Base-by-base conservation (phyloP, 106 monocot species). In the Posidonia australis region DNA sequence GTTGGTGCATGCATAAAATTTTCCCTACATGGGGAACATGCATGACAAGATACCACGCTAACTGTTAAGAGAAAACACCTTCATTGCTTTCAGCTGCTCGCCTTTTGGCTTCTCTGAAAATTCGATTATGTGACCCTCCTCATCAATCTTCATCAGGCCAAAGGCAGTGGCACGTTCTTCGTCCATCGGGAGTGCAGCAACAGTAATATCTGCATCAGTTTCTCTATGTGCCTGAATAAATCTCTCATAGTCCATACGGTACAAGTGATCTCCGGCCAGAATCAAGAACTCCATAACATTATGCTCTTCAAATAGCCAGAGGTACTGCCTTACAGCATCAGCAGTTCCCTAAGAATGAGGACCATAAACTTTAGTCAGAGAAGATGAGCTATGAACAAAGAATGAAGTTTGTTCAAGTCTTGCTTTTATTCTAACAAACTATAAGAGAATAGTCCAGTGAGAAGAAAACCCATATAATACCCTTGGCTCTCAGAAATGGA, bases 171-270 rank as follows among this genome's bases (percentile, higher is more conserved):
- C 96, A 45, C 90, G 81, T 21, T 78, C 62, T 67, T 96, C 96
- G 71, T 96, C 96, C 96, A 96, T 81, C 12, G 96, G 96, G 28
- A 96, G 64, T 13, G 96, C 86, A 72, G 96, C 84, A 10, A 96
- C 96, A 62, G 96, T 96, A 13, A 96, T 96, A 70, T 96, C 96
- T 25, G 96, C 96, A 73, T 96, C 67, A 6, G 87, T 87, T 63
- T 96, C 96, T 71, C 96, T 83, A 55, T 96, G 96, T 16, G 96
- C 96, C 71, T 96, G 90, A 54, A 96, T 87, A 59, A 93, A 96
- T 66, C 78, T 87, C 70, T 96, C 87, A 68, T 96, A 96, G 72
- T 96, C 90, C 90, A 96, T 96, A 19, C 96, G 84, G 68, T 96
- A 96, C 28, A 96, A 67, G 66, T 96, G 90, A 84, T 96, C 96